phyloP scores from a whole-genome alignment of 106 monocot species.

The Dioscorea alata region DNA sequence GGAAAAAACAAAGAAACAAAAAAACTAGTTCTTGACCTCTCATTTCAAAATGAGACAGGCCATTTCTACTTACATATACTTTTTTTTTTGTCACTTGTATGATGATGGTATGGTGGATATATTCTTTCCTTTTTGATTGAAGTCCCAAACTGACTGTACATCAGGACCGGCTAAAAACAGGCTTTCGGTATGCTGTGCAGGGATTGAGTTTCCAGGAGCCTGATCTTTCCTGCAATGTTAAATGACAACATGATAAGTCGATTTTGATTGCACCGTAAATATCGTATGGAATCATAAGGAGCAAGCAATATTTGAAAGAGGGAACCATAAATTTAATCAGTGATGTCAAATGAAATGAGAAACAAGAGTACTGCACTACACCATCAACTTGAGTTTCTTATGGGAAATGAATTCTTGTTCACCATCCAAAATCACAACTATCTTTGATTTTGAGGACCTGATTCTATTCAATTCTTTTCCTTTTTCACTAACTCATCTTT shows the following conservation, averaged over 20 bases:
- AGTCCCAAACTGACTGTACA: constrained; percentile 42
- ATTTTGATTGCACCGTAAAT: neutral
- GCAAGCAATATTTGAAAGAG: too few species aligned
- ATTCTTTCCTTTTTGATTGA: constrained; percentile 31
- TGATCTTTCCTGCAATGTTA: constrained; percentile 20
- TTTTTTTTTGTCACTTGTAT: neutral
- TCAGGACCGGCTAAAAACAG: constrained; percentile 35
- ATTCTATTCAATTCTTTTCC: too few species aligned
- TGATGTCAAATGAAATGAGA: too few species aligned
- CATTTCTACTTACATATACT: neutral
- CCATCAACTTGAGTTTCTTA: too few species aligned
- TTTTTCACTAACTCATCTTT: too few species aligned
- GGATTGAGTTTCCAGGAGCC: constrained; percentile 4
- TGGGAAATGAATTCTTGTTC: too few species aligned
- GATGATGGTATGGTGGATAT: constrained; percentile 11
- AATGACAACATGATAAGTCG: neutral
- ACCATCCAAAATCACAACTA: too few species aligned
- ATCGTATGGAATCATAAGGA: too few species aligned
- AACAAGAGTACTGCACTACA: too few species aligned
- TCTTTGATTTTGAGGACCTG: too few species aligned
- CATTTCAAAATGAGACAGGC: constrained; percentile 7
- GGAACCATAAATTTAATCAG: too few species aligned
- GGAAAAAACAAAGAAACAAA: too few species aligned
- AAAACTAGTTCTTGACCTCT: constrained; percentile 2
- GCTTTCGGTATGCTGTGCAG: constrained; percentile 14